phyloP scores from a whole-genome alignment of 768 basidiomycete species.

The Tylopilus sp. region DNA sequence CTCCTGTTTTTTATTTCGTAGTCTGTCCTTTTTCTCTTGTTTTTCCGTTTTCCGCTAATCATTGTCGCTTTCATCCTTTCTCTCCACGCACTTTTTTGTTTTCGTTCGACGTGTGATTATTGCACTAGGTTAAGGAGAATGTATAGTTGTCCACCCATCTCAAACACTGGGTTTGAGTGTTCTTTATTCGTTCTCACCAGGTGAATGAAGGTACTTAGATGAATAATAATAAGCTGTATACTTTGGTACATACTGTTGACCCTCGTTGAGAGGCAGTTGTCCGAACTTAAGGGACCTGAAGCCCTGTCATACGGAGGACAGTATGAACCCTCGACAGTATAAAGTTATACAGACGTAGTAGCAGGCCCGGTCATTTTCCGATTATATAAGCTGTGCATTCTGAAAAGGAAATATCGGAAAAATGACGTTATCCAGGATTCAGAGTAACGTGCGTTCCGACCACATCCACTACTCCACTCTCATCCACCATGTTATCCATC shows the following conservation, averaged over 20 bases:
- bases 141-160: constrained; percentile 4
- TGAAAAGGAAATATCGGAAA: not conserved
- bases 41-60: constrained; percentile 21
- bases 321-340: constrained; percentile 18
- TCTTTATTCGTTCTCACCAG: not conserved
- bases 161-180: constrained; percentile 1
- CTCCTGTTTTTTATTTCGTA: not conserved
- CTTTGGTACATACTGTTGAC: not conserved
- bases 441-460: not conserved
- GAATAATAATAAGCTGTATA: constrained; percentile 12
- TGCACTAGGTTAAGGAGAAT: constrained; percentile 6
- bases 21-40: not conserved
- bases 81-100: constrained; percentile 2
- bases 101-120: constrained; percentile 8
- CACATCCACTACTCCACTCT: not conserved
- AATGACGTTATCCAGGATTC: constrained; percentile 2
- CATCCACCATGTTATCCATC: constrained; percentile 44
- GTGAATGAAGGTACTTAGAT: too few relatives aligned
- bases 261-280: not conserved
- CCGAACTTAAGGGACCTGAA: not conserved
- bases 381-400: constrained; percentile 1
- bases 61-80: constrained; percentile 31
- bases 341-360: constrained; percentile 7
- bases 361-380: not conserved
- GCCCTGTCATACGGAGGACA: not conserved